Base-by-base conservation (phyloP, 2,329 filamentous ascomycete species). In the Beauveria sp. region DNA sequence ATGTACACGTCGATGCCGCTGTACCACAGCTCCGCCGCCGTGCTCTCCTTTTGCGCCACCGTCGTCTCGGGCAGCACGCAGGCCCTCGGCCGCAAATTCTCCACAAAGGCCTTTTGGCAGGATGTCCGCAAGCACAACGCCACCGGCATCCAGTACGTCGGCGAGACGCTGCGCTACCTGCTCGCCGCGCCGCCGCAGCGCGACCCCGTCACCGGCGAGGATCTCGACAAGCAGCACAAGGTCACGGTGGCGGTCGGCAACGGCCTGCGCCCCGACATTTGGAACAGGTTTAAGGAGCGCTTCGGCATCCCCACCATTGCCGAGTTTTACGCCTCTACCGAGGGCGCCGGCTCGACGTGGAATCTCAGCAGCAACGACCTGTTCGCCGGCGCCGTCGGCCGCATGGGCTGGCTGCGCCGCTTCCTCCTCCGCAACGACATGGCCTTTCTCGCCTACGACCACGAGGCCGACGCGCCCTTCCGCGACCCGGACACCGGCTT, bases 1-100 rank as follows among this genome's bases (percentile, higher is more conserved):
- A 86, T 91, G 70, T 93, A 91, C 70, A 93, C 90, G 14, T 87
- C 87, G 61, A 96, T 96, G 90, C 92, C 92, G 0, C 79, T 96
- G 7, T 96, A 96, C 70, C 92, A 96, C 76, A 88, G 88, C 46
- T 91, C 91, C 0, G 92, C 89, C 14, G 77, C 84, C 5, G 67
- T 95, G 7, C 79, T 96, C 49, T 90, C 87, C 26, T 83, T 93
- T 62, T 73, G 81, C 53, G 78, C 84, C 52, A 81, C 83, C 26
- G 72, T 95, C 38, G 72, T 81, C 59, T 74, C 75, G 1, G 88
- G 87, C 47, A 81, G 80, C 43, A 89, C 91, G 0, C 77, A 93
- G 57, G 83, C 89, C 28, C 75, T 96, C 18, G 89, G 89, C 52
- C 86, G 84, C 66, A 90, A 88, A 67, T 96, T 96, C 76, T 92